Conservation (phyloP, 2,329 filamentous ascomycete species). For the Sclerotinia trifoliorum region DNA sequence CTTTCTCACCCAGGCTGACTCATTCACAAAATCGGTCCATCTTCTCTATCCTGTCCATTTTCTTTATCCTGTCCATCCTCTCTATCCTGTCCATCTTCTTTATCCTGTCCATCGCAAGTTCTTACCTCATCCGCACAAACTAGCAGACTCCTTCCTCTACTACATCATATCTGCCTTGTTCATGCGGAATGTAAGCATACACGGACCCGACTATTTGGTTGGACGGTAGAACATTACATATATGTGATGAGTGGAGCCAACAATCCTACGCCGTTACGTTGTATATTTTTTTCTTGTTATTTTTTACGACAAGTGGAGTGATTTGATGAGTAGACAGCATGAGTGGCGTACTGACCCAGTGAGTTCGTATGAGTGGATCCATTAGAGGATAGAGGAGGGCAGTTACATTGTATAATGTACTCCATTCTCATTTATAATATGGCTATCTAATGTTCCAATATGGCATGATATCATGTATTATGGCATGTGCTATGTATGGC, state of each 20-base stretch:
- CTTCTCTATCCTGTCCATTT: background rate
- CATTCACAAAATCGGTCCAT: background rate
- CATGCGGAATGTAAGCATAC: background rate
- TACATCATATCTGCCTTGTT: background rate
- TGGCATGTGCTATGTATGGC: too few species aligned
- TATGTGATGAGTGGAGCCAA: constrained; percentile 1
- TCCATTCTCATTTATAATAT: background rate
- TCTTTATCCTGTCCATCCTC: background rate
- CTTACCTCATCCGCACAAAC: background rate
- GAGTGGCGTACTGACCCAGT: background rate
- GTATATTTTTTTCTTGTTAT: background rate
- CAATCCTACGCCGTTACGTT: constrained; percentile 6
- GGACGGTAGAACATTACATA: background rate
- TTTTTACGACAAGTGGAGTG: background rate
- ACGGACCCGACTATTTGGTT: constrained; percentile 16
- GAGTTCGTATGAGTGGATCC: background rate
- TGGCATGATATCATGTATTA: too few species aligned
- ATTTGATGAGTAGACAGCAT: background rate
- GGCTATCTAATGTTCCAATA: too few species aligned
- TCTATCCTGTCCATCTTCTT: background rate
- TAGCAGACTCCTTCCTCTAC: background rate
- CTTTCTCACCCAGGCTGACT: background rate
- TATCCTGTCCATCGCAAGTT: background rate
- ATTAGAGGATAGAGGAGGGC: background rate
- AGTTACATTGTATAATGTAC: background rate